A percentile compares a stretch with the other conserved stretches of the same genome.
Evolutionary conservation across 495 filamentous ascomycete genomes (phyloP).

Genomic region (Cenococcum geophilum): DNA sequence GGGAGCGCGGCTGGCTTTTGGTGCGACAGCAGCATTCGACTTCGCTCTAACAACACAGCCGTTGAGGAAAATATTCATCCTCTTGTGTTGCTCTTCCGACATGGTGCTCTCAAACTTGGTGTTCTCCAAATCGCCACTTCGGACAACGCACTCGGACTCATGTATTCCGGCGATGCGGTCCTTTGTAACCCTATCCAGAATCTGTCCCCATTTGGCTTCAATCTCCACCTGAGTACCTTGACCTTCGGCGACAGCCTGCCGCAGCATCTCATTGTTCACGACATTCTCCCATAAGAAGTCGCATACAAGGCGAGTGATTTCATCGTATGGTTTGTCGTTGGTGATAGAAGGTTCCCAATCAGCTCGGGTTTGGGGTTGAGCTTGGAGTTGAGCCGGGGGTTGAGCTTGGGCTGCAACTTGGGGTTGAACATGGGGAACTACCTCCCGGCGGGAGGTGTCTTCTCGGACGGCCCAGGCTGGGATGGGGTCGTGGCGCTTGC

Average conservation of each 20-base stretch:
- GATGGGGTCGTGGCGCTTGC: slow-evolving; percentile 3
- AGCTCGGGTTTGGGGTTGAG: not conserved
- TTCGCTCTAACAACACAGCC: slow-evolving; percentile 11
- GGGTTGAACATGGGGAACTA: not conserved
- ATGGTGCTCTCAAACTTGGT: slow-evolving; percentile 27
- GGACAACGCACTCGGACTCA: slow-evolving; percentile 21
- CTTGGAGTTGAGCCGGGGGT: not conserved
- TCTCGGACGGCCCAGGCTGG: slow-evolving; percentile 1
- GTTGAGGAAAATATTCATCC: slow-evolving; percentile 27
- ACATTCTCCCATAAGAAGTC: slow-evolving; percentile 26
- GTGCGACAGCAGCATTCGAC: not conserved
- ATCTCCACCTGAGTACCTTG: slow-evolving; percentile 20
- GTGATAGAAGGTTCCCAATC: slow-evolving; percentile 20
- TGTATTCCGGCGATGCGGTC: slow-evolving; percentile 10
- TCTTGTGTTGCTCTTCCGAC: slow-evolving; percentile 25
- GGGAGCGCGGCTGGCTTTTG: not conserved
- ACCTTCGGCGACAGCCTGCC: slow-evolving; percentile 7
- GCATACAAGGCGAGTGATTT: slow-evolving; percentile 21
- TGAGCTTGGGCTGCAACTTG: not conserved
- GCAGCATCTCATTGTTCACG: slow-evolving; percentile 9
- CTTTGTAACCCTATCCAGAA: slow-evolving; percentile 2
- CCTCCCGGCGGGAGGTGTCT: not conserved
- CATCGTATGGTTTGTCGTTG: slow-evolving; percentile 19
- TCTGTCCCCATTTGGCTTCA: slow-evolving; percentile 27
- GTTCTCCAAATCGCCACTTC: not conserved